A percentile compares a stretch with the other conserved stretches of the same genome.
These are phyloP conservation scores for Adansonia grandidieri DNA, from an alignment of 441 rosid genomes.

Conservation along the genomic window DNA sequence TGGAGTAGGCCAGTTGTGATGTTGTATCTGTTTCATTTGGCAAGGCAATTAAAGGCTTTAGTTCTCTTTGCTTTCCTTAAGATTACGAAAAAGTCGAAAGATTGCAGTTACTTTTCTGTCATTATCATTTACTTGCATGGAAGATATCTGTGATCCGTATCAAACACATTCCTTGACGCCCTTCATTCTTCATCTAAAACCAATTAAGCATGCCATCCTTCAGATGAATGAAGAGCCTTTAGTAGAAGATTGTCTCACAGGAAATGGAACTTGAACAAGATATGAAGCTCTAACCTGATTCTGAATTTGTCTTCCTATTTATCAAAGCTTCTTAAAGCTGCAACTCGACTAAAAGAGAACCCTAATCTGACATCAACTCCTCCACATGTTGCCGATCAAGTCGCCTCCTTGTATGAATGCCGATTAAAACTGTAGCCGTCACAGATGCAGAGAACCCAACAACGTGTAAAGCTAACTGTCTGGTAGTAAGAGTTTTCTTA, in stretches of 20 bases:
- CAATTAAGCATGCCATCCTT: background rate
- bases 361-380: background rate
- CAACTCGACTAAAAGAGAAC: background rate
- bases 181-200: background rate
- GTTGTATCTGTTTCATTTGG: background rate
- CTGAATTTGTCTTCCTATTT: background rate
- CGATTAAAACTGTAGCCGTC: background rate
- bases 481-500: slow-evolving; percentile 7
- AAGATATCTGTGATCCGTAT: no score
- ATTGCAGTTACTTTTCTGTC: background rate
- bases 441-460: background rate
- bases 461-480: background rate
- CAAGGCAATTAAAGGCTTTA: background rate
- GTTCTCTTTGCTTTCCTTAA: background rate
- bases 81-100: background rate
- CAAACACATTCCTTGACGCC: background rate
- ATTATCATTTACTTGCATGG: background rate
- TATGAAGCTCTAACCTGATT: background rate
- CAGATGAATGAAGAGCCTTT: background rate
- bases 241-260: no score
- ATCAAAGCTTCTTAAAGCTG: background rate
- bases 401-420: background rate
- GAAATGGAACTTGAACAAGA: background rate
- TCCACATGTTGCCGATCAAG: background rate
- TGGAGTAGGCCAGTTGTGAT: background rate